These are phyloP conservation scores for Cryphonectria japonica DNA, from an alignment of 2,329 filamentous ascomycete genomes.

Conservation along the genomic window DNA sequence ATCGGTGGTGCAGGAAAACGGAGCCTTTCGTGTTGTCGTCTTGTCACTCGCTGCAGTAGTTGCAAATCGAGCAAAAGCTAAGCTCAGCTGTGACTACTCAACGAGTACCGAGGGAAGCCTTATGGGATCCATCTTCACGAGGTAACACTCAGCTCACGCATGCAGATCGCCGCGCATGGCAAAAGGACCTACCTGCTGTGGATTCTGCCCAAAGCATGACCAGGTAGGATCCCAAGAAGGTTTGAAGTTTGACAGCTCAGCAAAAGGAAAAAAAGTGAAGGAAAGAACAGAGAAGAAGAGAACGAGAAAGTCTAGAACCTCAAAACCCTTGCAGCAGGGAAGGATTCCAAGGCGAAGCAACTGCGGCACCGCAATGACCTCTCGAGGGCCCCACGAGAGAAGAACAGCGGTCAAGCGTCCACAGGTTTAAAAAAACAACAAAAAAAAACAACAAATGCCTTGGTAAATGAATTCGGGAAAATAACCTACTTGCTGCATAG, in stretches of 20 bases:
- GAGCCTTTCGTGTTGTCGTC: background rate
- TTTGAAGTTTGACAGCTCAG: background rate
- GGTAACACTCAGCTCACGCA: background rate
- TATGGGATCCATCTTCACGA: constrained; percentile 8
- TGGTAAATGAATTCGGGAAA: too few relatives aligned
- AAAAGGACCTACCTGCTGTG: background rate
- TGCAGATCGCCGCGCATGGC: background rate
- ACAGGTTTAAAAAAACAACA: background rate
- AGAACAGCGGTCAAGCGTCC: background rate
- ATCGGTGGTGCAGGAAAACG: background rate
- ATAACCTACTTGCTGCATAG: too few relatives aligned
- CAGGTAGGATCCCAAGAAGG: background rate
- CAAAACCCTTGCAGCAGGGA: background rate
- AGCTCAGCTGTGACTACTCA: background rate
- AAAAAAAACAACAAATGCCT: too few relatives aligned
- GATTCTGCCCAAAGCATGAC: background rate
- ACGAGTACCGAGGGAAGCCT: background rate
- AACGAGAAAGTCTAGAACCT: background rate
- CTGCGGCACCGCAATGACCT: background rate
- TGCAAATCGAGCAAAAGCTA: background rate
- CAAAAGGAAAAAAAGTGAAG: background rate
- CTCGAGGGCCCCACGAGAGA: background rate
- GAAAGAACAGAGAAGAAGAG: background rate
- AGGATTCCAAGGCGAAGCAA: background rate
- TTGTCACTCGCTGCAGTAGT: background rate